Evolutionary conservation across 495 filamentous ascomycete species (phyloP), one percentile per base, ranked within the genome.

Genomic region (Aspergillus ellipticus): DNA sequence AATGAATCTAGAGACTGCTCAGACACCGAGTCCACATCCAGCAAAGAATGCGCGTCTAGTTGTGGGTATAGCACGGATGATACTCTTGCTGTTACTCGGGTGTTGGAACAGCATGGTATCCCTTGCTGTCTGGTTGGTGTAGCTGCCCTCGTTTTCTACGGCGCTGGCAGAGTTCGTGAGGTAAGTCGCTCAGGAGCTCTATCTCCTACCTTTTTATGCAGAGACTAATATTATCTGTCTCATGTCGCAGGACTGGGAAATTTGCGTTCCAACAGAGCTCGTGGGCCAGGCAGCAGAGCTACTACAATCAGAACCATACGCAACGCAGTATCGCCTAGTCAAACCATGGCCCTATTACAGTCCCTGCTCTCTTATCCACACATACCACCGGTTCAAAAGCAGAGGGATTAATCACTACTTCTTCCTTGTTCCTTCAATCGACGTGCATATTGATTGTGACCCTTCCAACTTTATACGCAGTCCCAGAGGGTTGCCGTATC

Each of bases 401-500:
- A 58, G 53, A 39, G 67, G 63, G 58, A 62, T 65, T 42, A 51
- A 65, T 50, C 66, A 66, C 50, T 68, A 68, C 58, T 65, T 69
- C 47, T 39, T 67, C n/a, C 54, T 72, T 21, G 60, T 72, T 51
- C 69, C 69, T 16, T 59, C 68, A 41, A 53, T 58, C 37, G 59
- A 72, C 49, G 56, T 57, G 55, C 66, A 72, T 47, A 67, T 72
- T 22, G 56, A 62, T 22, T 62, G 58, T 51, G 59, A 56, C 42
- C 67, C 68, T 19, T 63, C 62, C 39, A 68, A 58, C 49, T 60
- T 72, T 29, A 54, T 55, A 55, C 66, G 64, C 53, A 73, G 71
- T 56, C 59, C 57, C 22, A 66, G 58, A 53, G 70, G 70, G 15
- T 53, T 74, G 19, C 71, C 71, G 9, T 73, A 72, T 49, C 71